phyloP scores from a whole-genome alignment of 148 eudicot genomes.

The Beta vulgaris region DNA sequence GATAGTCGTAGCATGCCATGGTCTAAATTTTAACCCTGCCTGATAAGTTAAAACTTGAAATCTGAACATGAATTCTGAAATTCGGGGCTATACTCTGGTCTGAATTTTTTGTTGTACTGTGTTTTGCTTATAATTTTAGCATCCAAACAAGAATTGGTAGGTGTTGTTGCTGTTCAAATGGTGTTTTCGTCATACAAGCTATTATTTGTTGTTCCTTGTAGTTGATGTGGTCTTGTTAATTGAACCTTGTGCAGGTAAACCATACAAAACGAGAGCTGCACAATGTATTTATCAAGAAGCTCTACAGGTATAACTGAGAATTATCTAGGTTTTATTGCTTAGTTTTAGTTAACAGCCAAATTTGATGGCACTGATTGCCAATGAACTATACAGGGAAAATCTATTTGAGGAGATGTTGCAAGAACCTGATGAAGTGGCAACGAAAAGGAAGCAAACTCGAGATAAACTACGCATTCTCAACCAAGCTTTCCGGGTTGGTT shows the following conservation, averaged over 20 bases:
- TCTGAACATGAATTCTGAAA: not conserved
- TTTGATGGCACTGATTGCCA: constrained; percentile 16
- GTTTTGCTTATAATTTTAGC: not conserved
- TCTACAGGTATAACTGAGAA: constrained; percentile 66
- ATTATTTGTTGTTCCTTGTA: not conserved
- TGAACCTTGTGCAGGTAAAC: constrained; percentile 62
- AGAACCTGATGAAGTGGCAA: constrained; percentile 83
- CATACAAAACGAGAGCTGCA: constrained; percentile 94
- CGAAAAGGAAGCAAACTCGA: constrained; percentile 76
- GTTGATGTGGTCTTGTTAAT: constrained; percentile 13
- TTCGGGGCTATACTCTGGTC: not conserved
- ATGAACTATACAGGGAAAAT: constrained; percentile 60
- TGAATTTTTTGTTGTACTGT: not conserved
- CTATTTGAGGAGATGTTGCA: constrained; percentile 91
- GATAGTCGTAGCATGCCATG: not conserved
- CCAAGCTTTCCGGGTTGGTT: constrained; percentile 85
- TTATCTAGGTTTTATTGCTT: not conserved
- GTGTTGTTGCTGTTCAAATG: no score
- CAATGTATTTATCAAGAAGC: constrained; percentile 83
- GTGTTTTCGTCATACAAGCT: not conserved
- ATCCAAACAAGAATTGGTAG: not conserved
- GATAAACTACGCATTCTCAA: constrained; percentile 72
- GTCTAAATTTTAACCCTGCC: not conserved
- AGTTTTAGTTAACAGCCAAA: not conserved
- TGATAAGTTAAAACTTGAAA: not conserved